Evolutionary conservation across 1,284 basidiomycete species (phyloP), one percentile per base, ranked within the genome.

Genomic region (Ceratobasidium papillatum): DNA sequence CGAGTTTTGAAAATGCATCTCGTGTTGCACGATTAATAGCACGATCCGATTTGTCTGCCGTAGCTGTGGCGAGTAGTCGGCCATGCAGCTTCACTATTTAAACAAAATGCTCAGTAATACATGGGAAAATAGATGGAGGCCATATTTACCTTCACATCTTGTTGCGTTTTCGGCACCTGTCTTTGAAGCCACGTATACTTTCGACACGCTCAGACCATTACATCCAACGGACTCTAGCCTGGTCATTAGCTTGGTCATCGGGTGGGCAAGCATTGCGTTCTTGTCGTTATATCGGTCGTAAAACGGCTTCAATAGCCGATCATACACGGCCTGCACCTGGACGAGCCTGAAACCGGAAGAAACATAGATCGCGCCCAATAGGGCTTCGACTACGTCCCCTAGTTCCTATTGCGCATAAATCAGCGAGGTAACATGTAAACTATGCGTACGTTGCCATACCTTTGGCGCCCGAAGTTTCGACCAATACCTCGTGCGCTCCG

Each of bases 351-450:
- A 92, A 73, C 86, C 84, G 78, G 93, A 91, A n/a, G 89, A 90
- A 75, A 93, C 86, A 80, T 90, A 91, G 56, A 93, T 83, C 14
- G 91, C 92, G 3, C 91, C 92, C 30, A 93, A 83, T 56, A 92
- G 83, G 4, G 92, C 89, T 80, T 94, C 93, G 30, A 94, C 85
- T 27, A 93, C 84, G 80, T 94, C 92, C 5, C 91, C 91, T 22
- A 94, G 84, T 14, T 85, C 86, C 92, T 79, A 92, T n/a, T 12
- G 17, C n/a, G 32, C 32, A 58, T 27, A 17, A 32, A 9, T 27
- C 19, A 45, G 36, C 30, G 9, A 19, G 25, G 14, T 17, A 11
- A 38, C 36, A 30, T n/a, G 25, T 3, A 32, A 79, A 27, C 65
- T 51, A 68, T 11, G 61, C 22, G 22, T 1, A 30, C 61, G 76